phyloP scores from a whole-genome alignment of 1,139 yeast genomes.

The Debaryomycetaceae sp. region DNA sequence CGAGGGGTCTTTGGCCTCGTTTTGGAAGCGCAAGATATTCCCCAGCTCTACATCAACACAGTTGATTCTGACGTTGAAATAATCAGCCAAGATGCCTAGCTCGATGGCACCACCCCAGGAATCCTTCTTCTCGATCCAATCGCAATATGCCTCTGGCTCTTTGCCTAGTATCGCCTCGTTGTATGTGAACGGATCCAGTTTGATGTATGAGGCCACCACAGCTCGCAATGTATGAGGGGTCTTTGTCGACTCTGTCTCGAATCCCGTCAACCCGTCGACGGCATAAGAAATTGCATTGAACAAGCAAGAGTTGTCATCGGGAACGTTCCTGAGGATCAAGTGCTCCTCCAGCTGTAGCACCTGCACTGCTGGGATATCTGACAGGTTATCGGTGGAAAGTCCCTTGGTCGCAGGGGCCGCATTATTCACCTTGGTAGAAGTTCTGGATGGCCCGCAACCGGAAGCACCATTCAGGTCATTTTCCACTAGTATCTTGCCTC shows the following conservation, averaged over 20 bases:
- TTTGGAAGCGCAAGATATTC: conserved; percentile 51
- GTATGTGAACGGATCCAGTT: conserved; percentile 42
- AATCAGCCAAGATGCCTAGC: conserved; percentile 58
- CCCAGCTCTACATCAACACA: conserved; percentile 70
- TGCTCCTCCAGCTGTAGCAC: conserved; percentile 19
- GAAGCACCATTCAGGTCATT: conserved; percentile 3
- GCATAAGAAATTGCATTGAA: conserved; percentile 67
- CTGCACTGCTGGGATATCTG: conserved; percentile 27
- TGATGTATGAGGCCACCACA: conserved; percentile 45
- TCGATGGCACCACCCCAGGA: conserved; percentile 92
- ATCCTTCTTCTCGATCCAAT: conserved; percentile 59
- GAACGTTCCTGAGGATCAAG: conserved; percentile 55
- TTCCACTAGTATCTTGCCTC: conserved; percentile 54
- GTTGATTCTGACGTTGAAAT: conserved; percentile 51
- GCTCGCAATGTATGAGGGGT: conserved; percentile 43
- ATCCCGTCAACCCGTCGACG: conserved; percentile 27
- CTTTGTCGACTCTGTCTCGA: conserved; percentile 12
- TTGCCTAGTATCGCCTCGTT: conserved; percentile 60
- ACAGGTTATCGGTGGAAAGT: background rate
- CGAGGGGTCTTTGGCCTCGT: conserved; percentile 29
- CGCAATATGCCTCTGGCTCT: conserved; percentile 46
- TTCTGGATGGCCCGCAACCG: background rate
- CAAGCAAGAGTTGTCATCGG: conserved; percentile 79
- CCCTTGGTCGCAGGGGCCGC: conserved; percentile 5
- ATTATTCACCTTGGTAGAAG: background rate